Base-by-base conservation (phyloP, 352 stramenopile species). In the Globisporangium perplexum region DNA sequence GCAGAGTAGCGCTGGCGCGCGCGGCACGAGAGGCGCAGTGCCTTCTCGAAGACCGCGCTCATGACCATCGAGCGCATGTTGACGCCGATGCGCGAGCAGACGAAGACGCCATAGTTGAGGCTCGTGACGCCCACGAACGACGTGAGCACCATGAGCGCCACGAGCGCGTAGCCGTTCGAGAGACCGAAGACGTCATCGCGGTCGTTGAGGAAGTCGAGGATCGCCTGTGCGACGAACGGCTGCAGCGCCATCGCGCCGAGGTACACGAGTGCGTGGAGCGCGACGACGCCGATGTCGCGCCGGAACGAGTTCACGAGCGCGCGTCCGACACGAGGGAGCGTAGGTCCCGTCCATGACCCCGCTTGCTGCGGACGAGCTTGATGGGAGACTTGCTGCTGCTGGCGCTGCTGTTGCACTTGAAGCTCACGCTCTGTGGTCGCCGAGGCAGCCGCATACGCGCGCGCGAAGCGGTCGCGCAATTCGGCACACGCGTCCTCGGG, bases 11-110 rank as follows among this genome's bases (percentile, higher is more conserved):
- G n/a, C n/a, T n/a, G n/a, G 7, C 56, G 65, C 31, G 56, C 48
- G 23, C 28, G 28, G 11, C 49, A 38, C 20, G 64, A 69, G 7
- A 71, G 38, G 4, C 48, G 36, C 1, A 71, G 49, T 14, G 30
- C 26, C 33, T 71, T 71, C n/a, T 60, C 47, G 47, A 60, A 71
- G 4, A 71, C 53, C 1, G 28, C 26, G 22, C 52, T 44, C 60
- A 71, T 63, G 18, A 66, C 46, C 23, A 69, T 53, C 3, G 45
- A 54, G 15, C 63, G 65, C 35, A 57, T 47, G 44, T 66, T 69
- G 35, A 26, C 50, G 24, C 64, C 64, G 8, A 63, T 28, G 11
- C 65, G 65, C 14, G 39, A 47, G n/a, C 41, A 47, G 22, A 71
- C n/a, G 43, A 50, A 66, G 33, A 65, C 47, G 28, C 59, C 55